Evolutionary conservation across 768 basidiomycete genomes (phyloP).

Genomic region (Tylopilus subfusipes): DNA sequence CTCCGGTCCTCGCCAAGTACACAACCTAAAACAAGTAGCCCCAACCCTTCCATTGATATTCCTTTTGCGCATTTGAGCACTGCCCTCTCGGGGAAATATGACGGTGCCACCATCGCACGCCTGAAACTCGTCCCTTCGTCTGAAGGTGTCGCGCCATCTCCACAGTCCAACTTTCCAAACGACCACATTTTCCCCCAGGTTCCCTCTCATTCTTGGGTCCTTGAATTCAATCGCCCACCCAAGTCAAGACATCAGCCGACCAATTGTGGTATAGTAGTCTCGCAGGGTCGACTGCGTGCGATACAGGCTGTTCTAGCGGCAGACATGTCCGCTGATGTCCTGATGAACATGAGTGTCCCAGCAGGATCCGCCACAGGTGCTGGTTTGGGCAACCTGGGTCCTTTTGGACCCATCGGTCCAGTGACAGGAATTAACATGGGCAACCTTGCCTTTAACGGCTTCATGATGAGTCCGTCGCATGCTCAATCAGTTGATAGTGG

Average conservation of each 20-base stretch:
- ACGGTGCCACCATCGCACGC: constrained; percentile 56
- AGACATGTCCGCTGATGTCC: constrained; percentile 19
- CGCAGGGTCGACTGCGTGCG: constrained; percentile 68
- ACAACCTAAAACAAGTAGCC: constrained; percentile 13
- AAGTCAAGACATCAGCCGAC: constrained; percentile 38
- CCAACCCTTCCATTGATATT: constrained; percentile 41
- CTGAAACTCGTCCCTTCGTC: constrained; percentile 39
- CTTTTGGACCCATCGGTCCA: constrained; percentile 24
- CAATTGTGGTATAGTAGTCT: constrained; percentile 60
- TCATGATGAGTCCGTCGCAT: constrained; percentile 24
- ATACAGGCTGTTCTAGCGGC: constrained; percentile 61
- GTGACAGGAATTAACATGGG: constrained; percentile 22
- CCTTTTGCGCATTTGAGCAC: constrained; percentile 46
- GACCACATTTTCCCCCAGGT: constrained; percentile 25
- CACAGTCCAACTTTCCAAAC: constrained; percentile 17
- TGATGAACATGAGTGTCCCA: constrained; percentile 23
- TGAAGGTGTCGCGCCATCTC: constrained; percentile 14
- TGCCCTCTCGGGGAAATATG: constrained; percentile 37
- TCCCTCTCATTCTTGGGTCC: constrained; percentile 49
- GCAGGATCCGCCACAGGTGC: constrained; percentile 8
- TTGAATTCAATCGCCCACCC: constrained; percentile 60
- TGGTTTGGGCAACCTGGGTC: constrained; percentile 23
- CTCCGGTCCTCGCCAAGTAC: constrained; percentile 35
- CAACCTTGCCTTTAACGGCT: constrained; percentile 23
- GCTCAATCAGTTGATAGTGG: constrained; percentile 15